Evolutionary conservation across 176 grass and related monocot species (phyloP), one percentile per base, ranked within the genome.

Genomic region (Zea luxurians): DNA sequence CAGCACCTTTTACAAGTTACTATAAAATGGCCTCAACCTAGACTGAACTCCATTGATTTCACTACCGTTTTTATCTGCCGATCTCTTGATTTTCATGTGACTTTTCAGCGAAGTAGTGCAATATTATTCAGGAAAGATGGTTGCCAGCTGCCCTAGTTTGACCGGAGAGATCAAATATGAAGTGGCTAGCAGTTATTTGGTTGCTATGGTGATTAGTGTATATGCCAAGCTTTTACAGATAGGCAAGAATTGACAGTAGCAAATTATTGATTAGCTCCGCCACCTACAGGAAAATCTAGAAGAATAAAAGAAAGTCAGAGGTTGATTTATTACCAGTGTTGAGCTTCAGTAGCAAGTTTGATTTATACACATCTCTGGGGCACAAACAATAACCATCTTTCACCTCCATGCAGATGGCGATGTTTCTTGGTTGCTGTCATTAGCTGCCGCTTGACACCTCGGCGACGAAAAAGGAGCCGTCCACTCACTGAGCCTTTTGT

Each of bases 321-420:
- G 18, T 36, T 44, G 10, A 13, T 64, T 27, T 27, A 27, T 60
- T 47, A 8, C 0, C 43, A 13, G 16, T 37, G 60, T 13, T 60
- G 49, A 12, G 6, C 70, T 35, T 83, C 53, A 50, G 40, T 52
- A 50, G 45, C 61, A 38, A 69, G 37, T 76, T 53, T 41, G 61
- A 8, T 80, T 48, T 75, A 2, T 74, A 27, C 27, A 40, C 4
- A 70, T 21, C 64, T 53, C 43, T 68, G 16, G 3, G 54, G 27
- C 27, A 27, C 27, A 27, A 8, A 8, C 12, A 64, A 7, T 75
- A 69, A 47, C 35, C 13, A 75, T 27, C 38, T 87, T 57, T 83
- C 63, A 54, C 17, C 68, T 80, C 15, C 80, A 68, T 74, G 86
- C 70, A 88, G 76, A 83, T 80, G 69, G 8, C 2, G 37, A 75